Base-by-base conservation (phyloP, 495 filamentous ascomycete species). In the Xylaria castorea region DNA sequence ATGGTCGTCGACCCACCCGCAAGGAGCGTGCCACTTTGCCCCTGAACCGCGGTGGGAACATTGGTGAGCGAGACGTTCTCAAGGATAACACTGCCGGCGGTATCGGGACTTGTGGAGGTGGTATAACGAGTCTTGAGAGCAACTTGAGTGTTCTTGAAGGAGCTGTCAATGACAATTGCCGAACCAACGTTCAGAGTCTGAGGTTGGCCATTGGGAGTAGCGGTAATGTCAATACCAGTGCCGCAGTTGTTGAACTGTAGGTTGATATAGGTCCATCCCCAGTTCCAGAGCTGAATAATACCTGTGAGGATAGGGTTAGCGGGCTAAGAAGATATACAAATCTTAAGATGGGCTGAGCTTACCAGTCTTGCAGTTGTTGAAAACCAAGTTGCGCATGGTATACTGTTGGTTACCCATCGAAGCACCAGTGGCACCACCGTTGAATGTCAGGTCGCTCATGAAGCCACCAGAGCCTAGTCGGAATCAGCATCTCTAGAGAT, bases 401-500 rank as follows among this genome's bases (percentile, higher is more conserved):
- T 91, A 96, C 78, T 95, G 93, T 81, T 95, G 93, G 75, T 93
- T 94, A 20, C 92, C 92, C 70, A 94, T 76, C 50, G 85, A 85
- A 27, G 87, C 85, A 44, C 89, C 93, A 46, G 87, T 85, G 0
- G 84, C 80, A n/a, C 93, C 93, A 66, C 93, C 93, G 68, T 90
- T 89, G 81, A 94, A 94, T 12, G 87, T 84, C 76, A 90, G 75
- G 55, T 88, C 86, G 2, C 82, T 86, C 78, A 94, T 81, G 72
- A 93, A 93, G 11, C 92, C 92, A 14, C 90, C 93, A 66, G 90
- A 92, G 22, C 91, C 89, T 90, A 89, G 81, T 85, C 55, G 30
- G 51, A 36, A 18, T 71, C n/a, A 65, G 75, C 32, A 34, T 57
- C 18, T 66, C 22, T 38, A 40, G 1, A 61, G 0, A 20, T 16